These are phyloP conservation scores for Arachis stenosperma DNA, from an alignment of 306 rosid species.

Conservation along the genomic window DNA sequence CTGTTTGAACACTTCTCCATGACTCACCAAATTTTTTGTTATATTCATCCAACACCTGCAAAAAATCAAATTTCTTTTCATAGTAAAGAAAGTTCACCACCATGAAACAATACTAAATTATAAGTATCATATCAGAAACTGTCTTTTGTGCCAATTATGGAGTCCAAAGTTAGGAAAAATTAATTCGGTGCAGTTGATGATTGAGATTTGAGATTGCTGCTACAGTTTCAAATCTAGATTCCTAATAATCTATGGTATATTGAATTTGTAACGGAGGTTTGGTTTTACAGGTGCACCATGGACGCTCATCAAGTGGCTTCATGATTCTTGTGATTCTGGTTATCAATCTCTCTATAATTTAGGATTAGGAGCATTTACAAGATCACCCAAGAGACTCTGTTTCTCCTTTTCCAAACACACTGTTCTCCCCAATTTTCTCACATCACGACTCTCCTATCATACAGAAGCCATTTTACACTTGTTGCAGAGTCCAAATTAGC, in stretches of 20 bases:
- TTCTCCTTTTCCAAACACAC: too few relatives aligned
- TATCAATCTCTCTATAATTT: neutral
- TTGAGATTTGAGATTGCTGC: too few relatives aligned
- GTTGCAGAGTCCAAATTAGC: too few relatives aligned
- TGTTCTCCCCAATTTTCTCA: too few relatives aligned
- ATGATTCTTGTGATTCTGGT: neutral
- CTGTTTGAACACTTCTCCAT: conserved; percentile 72
- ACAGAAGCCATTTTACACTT: too few relatives aligned
- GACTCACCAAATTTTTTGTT: conserved; percentile 80
- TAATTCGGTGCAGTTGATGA: too few relatives aligned
- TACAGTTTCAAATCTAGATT: too few relatives aligned
- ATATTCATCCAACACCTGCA: conserved; percentile 87
- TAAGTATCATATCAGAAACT: neutral
- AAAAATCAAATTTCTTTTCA: conserved; percentile 16
- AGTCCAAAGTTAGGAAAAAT: too few relatives aligned
- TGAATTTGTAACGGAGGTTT: neutral
- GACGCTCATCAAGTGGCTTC: neutral
- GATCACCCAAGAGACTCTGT: neutral
- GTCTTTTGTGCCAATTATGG: too few relatives aligned
- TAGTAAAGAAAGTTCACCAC: neutral
- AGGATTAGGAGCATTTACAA: neutral
- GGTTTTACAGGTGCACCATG: neutral
- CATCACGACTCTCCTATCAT: too few relatives aligned
- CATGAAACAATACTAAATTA: conserved; percentile 14
- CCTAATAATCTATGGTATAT: too few relatives aligned